phyloP scores from a whole-genome alignment of 148 eudicot species.

The Beta vulgaris region DNA sequence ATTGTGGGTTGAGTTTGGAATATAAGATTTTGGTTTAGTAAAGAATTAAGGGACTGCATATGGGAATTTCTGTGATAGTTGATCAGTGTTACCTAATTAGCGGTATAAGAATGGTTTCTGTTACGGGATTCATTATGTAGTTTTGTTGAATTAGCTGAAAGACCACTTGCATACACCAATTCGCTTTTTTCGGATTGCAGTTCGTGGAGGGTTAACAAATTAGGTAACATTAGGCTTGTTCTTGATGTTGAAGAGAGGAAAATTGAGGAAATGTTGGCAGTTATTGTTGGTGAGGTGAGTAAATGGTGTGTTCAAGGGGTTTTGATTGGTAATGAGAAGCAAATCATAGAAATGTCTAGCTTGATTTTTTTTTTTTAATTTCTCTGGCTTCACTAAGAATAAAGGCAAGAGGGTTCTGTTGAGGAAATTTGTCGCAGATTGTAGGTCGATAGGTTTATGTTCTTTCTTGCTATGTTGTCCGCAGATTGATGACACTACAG shows the following conservation, averaged over 20 bases:
- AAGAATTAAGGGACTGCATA: neutral
- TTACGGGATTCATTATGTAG: too few species aligned
- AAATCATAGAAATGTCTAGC: neutral
- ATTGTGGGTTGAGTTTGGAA: neutral
- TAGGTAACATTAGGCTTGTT: too few species aligned
- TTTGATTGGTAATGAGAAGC: neutral
- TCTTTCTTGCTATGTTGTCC: constrained; percentile 19
- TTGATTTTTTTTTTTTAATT: neutral
- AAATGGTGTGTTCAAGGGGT: neutral
- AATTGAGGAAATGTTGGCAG: too few species aligned
- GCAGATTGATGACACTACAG: constrained; percentile 83
- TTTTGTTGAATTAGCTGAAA: too few species aligned
- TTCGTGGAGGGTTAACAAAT: too few species aligned
- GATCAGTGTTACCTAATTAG: too few species aligned
- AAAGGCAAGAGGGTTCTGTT: neutral
- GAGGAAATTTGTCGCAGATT: neutral
- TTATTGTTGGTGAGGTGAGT: too few species aligned
- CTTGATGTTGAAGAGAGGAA: too few species aligned
- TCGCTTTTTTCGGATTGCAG: too few species aligned
- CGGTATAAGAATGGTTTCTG: too few species aligned
- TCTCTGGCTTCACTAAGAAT: neutral
- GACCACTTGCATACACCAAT: too few species aligned
- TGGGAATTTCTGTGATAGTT: neutral
- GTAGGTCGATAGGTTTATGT: neutral
- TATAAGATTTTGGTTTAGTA: neutral